Evolutionary conservation across 139 green algal genomes (phyloP).

Genomic region (Monoraphidium neglectum): DNA sequence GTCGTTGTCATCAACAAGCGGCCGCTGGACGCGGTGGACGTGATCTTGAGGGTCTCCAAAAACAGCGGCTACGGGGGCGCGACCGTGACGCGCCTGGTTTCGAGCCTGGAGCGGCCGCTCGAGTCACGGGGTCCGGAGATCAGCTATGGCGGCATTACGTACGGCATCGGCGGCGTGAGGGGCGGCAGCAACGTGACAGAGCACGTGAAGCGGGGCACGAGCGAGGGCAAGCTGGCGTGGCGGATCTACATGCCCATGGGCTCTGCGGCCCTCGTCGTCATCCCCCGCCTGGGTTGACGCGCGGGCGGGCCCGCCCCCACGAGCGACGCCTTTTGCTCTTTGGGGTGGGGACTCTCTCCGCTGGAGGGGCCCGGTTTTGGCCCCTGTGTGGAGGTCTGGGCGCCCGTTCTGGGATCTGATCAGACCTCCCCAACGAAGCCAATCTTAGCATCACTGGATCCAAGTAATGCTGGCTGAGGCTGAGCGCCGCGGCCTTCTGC

Average conservation of each 20-base stretch:
- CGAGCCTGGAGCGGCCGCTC: slow-evolving; percentile 6
- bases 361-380: too few species aligned
- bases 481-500: too few species aligned
- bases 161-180: slow-evolving; percentile 3
- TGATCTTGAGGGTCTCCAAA: background rate
- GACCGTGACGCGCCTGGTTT: slow-evolving; percentile 5
- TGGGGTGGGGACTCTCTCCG: too few species aligned
- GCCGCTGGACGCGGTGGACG: background rate
- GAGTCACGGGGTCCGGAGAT: slow-evolving; percentile 8
- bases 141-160: slow-evolving; percentile 12
- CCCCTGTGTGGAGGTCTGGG: too few species aligned
- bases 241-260: slow-evolving; percentile 25
- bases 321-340: too few species aligned
- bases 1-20: slow-evolving; percentile 33
- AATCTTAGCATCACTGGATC: too few species aligned
- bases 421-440: too few species aligned
- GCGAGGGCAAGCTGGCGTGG: background rate
- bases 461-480: too few species aligned
- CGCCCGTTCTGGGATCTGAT: too few species aligned
- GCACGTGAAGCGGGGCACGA: background rate
- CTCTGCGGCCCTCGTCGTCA: slow-evolving; percentile 15
- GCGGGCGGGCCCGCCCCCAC: too few species aligned
- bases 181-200: slow-evolving; percentile 4
- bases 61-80: slow-evolving; percentile 1
- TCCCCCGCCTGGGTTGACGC: too few species aligned